These are phyloP conservation scores for Pseudogymnoascus sp. DNA, from an alignment of 2,329 filamentous ascomycete genomes.

Conservation along the genomic window DNA sequence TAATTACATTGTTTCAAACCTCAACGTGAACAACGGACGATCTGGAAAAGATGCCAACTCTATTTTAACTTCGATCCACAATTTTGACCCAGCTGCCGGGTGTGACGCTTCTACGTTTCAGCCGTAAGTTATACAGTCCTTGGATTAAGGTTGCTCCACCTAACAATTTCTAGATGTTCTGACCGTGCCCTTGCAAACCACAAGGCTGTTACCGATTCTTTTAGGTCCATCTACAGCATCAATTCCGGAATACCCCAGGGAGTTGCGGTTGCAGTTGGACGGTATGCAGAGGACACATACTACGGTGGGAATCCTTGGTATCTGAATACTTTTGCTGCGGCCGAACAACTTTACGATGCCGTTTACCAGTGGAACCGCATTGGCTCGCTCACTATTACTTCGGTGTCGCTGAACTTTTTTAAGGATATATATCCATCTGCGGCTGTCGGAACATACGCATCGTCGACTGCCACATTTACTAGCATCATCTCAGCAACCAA, in stretches of 20 bases:
- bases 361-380: slow-evolving; percentile 62
- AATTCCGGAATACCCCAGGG: slow-evolving; percentile 60
- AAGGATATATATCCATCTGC: slow-evolving; percentile 58
- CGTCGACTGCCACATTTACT: too few relatives aligned
- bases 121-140: slow-evolving; percentile 43
- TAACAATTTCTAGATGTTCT: neutral
- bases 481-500: slow-evolving; percentile 38
- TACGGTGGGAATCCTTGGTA: slow-evolving; percentile 80
- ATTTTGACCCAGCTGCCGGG: slow-evolving; percentile 60
- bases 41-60: slow-evolving; percentile 68
- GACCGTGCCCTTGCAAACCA: slow-evolving; percentile 58
- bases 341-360: slow-evolving; percentile 74
- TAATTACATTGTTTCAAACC: slow-evolving; percentile 61
- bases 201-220: slow-evolving; percentile 69
- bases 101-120: slow-evolving; percentile 71
- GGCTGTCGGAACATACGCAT: slow-evolving; percentile 52
- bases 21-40: slow-evolving; percentile 55
- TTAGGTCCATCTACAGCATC: slow-evolving; percentile 63
- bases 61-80: slow-evolving; percentile 58
- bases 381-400: slow-evolving; percentile 58
- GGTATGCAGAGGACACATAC: slow-evolving; percentile 68
- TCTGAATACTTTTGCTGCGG: slow-evolving; percentile 67
- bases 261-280: slow-evolving; percentile 54
- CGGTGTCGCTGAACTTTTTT: slow-evolving; percentile 66
- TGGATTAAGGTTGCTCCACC: neutral